phyloP scores from a whole-genome alignment of 108 stramenopile species.

The Aureococcus anophagefferens region DNA sequence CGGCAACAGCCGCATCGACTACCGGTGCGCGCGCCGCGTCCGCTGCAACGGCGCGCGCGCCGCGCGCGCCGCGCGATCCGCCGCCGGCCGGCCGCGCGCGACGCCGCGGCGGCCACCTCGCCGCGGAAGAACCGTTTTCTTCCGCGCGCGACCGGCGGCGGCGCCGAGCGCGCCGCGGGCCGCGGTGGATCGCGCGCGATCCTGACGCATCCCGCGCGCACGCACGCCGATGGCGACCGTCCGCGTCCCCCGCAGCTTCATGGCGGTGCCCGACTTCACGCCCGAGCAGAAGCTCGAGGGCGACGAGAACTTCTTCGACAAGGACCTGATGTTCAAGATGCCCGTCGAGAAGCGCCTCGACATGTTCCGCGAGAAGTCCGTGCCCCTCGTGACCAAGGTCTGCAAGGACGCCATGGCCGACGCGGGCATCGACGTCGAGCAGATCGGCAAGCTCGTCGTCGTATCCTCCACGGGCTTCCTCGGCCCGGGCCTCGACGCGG shows the following conservation, averaged over 20 bases:
- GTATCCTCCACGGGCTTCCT: slow-evolving; percentile 39
- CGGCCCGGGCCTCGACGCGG: slow-evolving; percentile 39
- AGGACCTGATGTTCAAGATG: not conserved
- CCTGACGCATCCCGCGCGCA: no score
- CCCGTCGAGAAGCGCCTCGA: slow-evolving; percentile 22
- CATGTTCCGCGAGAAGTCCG: slow-evolving; percentile 38
- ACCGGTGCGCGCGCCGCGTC: no score
- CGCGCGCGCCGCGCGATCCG: no score
- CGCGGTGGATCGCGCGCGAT: no score
- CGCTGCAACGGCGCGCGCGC: no score
- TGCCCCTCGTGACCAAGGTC: slow-evolving; percentile 34
- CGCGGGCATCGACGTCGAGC: slow-evolving; percentile 15
- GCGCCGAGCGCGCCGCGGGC: no score
- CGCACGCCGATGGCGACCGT: no score
- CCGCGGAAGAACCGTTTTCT: no score
- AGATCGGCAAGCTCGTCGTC: slow-evolving; percentile 34
- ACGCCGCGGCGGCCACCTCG: no score
- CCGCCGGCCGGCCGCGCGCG: no score
- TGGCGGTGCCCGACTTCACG: slow-evolving; percentile 39
- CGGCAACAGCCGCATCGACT: slow-evolving; percentile 31
- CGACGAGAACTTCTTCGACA: not conserved
- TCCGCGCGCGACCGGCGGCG: no score
- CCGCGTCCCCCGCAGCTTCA: no score
- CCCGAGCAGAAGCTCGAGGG: slow-evolving; percentile 6
- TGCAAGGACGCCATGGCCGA: slow-evolving; percentile 28